phyloP scores from a whole-genome alignment of 306 rosid genomes.

The Cucurbita ficifolia region DNA sequence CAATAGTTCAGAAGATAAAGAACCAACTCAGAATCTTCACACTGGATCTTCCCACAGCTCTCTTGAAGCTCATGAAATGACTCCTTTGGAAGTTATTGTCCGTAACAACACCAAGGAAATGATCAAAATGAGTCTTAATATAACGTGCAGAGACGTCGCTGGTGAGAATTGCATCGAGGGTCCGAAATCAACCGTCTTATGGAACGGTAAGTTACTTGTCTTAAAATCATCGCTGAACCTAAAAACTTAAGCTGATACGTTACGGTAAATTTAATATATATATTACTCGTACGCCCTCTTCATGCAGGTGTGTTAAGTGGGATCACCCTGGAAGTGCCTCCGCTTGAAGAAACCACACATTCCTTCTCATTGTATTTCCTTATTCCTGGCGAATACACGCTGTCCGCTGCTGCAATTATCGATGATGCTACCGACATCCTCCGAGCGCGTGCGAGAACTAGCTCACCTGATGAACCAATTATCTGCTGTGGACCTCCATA shows the following conservation, averaged over 20 bases:
- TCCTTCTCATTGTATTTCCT: conserved; percentile 78
- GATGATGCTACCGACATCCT: conserved; percentile 73
- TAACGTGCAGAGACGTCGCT: conserved; percentile 85
- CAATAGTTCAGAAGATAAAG: conserved; percentile 17
- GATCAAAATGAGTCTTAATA: conserved; percentile 67
- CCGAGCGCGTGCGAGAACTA: conserved; percentile 64
- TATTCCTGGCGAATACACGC: conserved; percentile 82
- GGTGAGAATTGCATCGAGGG: conserved; percentile 83
- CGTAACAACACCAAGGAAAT: conserved; percentile 82
- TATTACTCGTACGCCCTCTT: neutral
- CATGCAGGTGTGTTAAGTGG: conserved; percentile 59
- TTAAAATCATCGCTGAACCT: neutral
- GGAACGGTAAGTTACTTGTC: conserved; percentile 48
- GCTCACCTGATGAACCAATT: conserved; percentile 61
- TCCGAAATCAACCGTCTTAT: conserved; percentile 70
- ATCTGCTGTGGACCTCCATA: conserved; percentile 92
- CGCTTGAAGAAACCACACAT: conserved; percentile 57
- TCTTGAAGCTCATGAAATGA: conserved; percentile 68
- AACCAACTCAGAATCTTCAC: conserved; percentile 12
- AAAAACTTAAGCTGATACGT: too few species aligned
- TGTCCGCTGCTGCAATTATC: conserved; percentile 66
- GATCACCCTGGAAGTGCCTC: conserved; percentile 63
- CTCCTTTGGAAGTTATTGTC: conserved; percentile 75
- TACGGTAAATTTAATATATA: too few species aligned
- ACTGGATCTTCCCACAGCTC: conserved; percentile 40